Conservation (phyloP, 192 early-diverging fungal species). For the Geranomyces michiganensis region DNA sequence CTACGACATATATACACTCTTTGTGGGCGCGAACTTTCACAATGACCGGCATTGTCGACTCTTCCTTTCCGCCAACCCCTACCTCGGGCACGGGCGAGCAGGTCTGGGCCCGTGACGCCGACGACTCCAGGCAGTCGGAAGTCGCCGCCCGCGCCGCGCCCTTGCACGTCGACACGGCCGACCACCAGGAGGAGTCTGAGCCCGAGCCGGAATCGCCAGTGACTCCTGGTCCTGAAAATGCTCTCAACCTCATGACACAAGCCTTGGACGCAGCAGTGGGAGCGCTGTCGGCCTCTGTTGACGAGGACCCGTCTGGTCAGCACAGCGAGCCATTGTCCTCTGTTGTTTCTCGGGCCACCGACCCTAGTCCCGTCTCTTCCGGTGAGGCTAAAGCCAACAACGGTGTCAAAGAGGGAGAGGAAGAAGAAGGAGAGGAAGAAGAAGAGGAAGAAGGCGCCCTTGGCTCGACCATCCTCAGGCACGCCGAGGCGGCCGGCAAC, state of each 20-base stretch:
- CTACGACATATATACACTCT: too few species aligned
- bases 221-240: too few species aligned
- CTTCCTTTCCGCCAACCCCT: too few species aligned
- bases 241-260: too few species aligned
- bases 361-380: too few species aligned
- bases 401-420: background rate
- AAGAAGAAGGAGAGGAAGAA: background rate
- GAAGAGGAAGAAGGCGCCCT: slow-evolving; percentile 7
- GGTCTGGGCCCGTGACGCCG: slow-evolving; percentile 10
- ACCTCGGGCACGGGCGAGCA: background rate
- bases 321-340: background rate
- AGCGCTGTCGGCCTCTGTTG: background rate
- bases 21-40: too few species aligned
- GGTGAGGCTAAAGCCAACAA: background rate
- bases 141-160: background rate
- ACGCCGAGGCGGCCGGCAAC: background rate
- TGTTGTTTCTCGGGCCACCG: too few species aligned
- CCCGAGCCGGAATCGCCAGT: background rate
- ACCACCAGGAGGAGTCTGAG: background rate
- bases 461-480: background rate
- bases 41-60: too few species aligned
- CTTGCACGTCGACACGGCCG: background rate
- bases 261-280: background rate
- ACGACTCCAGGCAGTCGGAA: background rate
- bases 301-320: background rate